Percentiles rank a stretch among this genome's conserved stretches.
phyloP scores from a whole-genome alignment of 495 filamentous ascomycete species.

The Xylaria nigripes region DNA sequence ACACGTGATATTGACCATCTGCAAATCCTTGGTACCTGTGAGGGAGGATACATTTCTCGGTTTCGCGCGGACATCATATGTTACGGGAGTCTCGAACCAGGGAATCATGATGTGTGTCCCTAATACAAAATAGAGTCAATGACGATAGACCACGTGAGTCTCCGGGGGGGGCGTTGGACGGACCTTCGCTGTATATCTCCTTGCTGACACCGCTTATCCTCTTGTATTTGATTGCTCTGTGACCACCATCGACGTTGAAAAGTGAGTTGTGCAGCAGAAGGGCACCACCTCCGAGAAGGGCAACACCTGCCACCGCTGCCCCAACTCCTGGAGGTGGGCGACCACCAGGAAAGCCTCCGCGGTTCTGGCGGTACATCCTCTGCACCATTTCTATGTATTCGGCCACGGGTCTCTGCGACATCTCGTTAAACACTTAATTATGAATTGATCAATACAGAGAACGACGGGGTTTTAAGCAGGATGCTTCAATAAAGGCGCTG shows the following conservation, averaged over 20 bases:
- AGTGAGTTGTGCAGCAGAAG: constrained; percentile 71
- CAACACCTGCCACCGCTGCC: constrained; percentile 30
- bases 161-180: constrained; percentile 13
- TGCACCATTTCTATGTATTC: constrained; percentile 32
- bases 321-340: constrained; percentile 23
- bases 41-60: constrained; percentile 94
- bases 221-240: constrained; percentile 97
- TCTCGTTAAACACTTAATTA: constrained; percentile 20
- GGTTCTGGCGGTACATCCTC: constrained; percentile 21
- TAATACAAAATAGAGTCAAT: constrained; percentile 27
- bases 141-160: constrained; percentile 2
- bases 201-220: constrained; percentile 88
- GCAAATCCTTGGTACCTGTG: constrained; percentile 96
- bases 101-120: constrained; percentile 90
- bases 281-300: constrained; percentile 55
- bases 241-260: constrained; percentile 99
- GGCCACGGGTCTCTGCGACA: constrained; percentile 43
- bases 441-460: background rate
- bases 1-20: constrained; percentile 99
- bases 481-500: background rate
- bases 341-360: constrained; percentile 33
- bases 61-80: constrained; percentile 96
- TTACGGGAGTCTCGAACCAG: constrained; percentile 94
- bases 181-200: constrained; percentile 95
- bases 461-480: constrained; percentile 1